Base-by-base conservation (phyloP, 768 basidiomycete species). In the Psilocybe azurescens region DNA sequence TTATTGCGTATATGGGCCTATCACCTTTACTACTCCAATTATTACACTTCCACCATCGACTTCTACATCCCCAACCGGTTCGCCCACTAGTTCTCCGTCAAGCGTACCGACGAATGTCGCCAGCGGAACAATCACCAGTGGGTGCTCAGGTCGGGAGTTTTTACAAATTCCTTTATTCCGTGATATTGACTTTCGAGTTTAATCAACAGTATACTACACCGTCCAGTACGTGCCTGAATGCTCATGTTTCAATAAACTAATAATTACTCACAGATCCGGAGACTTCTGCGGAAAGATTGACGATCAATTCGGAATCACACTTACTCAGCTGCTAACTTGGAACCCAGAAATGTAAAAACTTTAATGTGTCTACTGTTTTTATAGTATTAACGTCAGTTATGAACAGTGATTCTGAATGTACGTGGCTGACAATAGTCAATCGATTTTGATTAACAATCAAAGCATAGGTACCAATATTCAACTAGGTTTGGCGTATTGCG, bases 261-360 rank as follows among this genome's bases (percentile, higher is more conserved):
- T 7, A 3, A 1, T 1, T 16, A 24, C 16, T 48, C 20, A 48
- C 47, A 48, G 47, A 48, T 48, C 47, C 16, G 58, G 58, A 5
- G 58, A 59, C 13, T 59, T 44, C 18, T 59, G 58, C 50, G 39
- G 36, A 3, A 32, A 28, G 13, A 52, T 59, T 18, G 58, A 59
- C 16, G 41, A 48, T 2, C 36, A 38, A 20, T 41, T 51, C 18
- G 41, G 41, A 1, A 14, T 59, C 6, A 52, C 58, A 3, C 49
- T 51, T 36, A 29, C 50, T 14, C 49, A 51, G 30, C 30, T 59
- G 20, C 33, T 49, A 1, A 39, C 58, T 7, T 24, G 51, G 9
- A 59, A 59, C 32, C 49, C 58, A 11, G 58, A 59, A 49, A 24
- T 24, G 58, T 59, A 8, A 59, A 59, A 5, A 52, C 49, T 59